Evolutionary conservation across 169 alveolate genomes (phyloP), one percentile per base, ranked within the genome.

Genomic region (Amoebophrya sp.): DNA sequence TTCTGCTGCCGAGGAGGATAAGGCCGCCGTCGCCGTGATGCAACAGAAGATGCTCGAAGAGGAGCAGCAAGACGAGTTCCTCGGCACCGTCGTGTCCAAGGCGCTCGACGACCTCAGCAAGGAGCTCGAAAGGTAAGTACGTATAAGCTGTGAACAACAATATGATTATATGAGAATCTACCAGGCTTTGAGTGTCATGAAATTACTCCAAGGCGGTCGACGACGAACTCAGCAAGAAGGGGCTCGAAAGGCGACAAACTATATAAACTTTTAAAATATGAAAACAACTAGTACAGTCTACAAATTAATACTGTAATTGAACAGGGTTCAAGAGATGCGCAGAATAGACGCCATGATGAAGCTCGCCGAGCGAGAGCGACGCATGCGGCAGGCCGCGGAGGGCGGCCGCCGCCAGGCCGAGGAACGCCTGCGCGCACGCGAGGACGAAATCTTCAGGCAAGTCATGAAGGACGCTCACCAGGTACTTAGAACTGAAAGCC

Each of bases 381-480:
- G 98, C 89, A 93, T 95, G 89, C 96, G 98, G 92, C 98, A 97
- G 94, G 97, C 97, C 31, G 96, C 96, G 90, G 99, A 97, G 92
- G 94, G 96, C 89, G 99, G 99, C 40, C 94, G 97, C 89, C 95
- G 99, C 90, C 97, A 97, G 87, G 99, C 98, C 13, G 99, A 97
- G 92, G 95, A 95, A 89, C 93, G 96, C 29, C 94, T 97, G 41
- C 94, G 98, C 88, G 96, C 95, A 40, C 94, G 99, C 90, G 97
- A 96, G 94, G 98, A 97, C 91, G 95, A 91, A 26, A 92, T 95
- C 88, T 95, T 94, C 89, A 95, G 93, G 91, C 78, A 58, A n/a
- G 78, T 58, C 38, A 58, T 58, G 78, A 58, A 58, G 34, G 78
- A 58, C 23, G 78, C 34, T 13, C 78, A 58, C 78, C 78, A 58